Percentiles rank a stretch among this genome's conserved stretches.
Evolutionary conservation across 345 rosid species (phyloP).

Genomic region (Acer yangbiense): DNA sequence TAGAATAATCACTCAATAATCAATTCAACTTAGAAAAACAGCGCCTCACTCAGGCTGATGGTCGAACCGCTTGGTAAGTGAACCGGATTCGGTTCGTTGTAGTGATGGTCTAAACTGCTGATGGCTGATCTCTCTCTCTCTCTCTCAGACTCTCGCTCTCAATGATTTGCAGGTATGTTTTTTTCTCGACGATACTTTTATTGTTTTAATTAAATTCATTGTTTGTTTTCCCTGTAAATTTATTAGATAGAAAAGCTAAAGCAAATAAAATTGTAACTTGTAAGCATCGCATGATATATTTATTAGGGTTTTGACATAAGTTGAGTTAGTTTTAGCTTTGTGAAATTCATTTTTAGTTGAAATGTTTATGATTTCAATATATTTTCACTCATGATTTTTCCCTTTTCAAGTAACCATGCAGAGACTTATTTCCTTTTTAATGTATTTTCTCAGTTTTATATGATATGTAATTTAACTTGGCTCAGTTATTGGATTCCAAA

Average conservation of each 20-base stretch:
- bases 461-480: too few species aligned
- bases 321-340: too few species aligned
- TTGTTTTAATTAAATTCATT: not conserved
- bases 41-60: too few species aligned
- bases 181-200: not conserved
- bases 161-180: not conserved
- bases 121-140: not conserved
- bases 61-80: not conserved
- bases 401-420: not conserved
- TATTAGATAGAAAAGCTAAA: too few species aligned
- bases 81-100: not conserved
- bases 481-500: too few species aligned
- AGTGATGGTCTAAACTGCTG: not conserved
- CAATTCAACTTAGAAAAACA: too few species aligned
- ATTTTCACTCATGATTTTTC: not conserved
- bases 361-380: too few species aligned
- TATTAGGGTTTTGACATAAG: not conserved
- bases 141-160: not conserved
- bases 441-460: too few species aligned
- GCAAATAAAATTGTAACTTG: too few species aligned
- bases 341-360: too few species aligned
- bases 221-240: not conserved
- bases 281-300: not conserved
- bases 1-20: too few species aligned
- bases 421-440: not conserved